Percentiles rank a stretch among this genome's conserved stretches.
These are phyloP conservation scores for Piloderma croceum DNA, from an alignment of 768 basidiomycete species.

Conservation along the genomic window DNA sequence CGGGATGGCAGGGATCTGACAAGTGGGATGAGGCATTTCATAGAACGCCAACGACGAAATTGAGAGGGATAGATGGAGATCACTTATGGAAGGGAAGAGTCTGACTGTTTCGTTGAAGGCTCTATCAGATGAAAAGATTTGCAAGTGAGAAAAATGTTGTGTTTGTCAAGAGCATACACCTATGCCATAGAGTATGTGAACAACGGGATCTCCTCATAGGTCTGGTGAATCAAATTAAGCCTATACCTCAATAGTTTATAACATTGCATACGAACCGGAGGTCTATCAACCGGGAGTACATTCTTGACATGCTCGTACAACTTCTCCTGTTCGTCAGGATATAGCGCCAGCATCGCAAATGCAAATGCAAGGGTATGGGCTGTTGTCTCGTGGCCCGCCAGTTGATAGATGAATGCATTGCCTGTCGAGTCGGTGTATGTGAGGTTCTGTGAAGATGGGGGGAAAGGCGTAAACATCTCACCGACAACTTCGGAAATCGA, in stretches of 20 bases:
- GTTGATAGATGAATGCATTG: slow-evolving; percentile 38
- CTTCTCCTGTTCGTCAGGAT: slow-evolving; percentile 37
- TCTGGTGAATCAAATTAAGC: slow-evolving; percentile 18
- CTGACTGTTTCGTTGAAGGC: slow-evolving; percentile 48
- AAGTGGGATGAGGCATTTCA: slow-evolving; percentile 1
- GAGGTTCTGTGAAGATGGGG: slow-evolving; percentile 2
- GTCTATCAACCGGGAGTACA: slow-evolving; percentile 26
- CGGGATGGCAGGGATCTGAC: slow-evolving; percentile 35
- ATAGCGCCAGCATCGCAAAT: slow-evolving; percentile 37
- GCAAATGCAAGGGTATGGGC: slow-evolving; percentile 33
- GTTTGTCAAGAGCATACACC: neutral
- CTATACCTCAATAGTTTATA: too few relatives aligned
- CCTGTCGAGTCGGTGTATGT: too few relatives aligned
- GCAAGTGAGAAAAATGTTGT: neutral
- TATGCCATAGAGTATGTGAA: slow-evolving; percentile 37
- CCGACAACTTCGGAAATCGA: slow-evolving; percentile 41
- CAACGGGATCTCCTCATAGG: slow-evolving; percentile 38
- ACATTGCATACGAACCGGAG: too few relatives aligned
- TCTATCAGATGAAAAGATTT: slow-evolving; percentile 17
- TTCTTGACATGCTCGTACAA: slow-evolving; percentile 30
- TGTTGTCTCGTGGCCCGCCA: slow-evolving; percentile 47
- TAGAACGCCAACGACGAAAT: neutral
- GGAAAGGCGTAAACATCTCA: slow-evolving; percentile 7
- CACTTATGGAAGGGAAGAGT: slow-evolving; percentile 42
- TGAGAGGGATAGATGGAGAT: too few relatives aligned